Conservation (phyloP, 2,329 filamentous ascomycete genomes). For the Paecilomyces niveus region DNA sequence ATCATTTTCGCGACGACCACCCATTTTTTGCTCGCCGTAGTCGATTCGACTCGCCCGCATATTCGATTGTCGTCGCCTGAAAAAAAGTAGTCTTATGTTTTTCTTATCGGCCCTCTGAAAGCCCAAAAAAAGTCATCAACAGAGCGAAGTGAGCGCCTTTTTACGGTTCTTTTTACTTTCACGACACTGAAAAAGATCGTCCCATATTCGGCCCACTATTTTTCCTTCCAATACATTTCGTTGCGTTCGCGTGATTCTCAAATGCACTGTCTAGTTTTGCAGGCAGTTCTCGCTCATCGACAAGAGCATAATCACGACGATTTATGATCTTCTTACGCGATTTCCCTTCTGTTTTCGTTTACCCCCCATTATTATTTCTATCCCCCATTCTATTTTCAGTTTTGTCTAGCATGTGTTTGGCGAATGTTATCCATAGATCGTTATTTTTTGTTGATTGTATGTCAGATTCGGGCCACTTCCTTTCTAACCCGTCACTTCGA, state of each 20-base stretch:
- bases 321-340: constrained; percentile 14
- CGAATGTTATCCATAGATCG: constrained; percentile 32
- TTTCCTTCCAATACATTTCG: constrained; percentile 6
- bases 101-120: not conserved
- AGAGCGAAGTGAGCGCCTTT: not conserved
- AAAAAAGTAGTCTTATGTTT: not conserved
- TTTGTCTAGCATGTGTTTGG: constrained; percentile 15
- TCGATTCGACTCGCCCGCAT: not conserved
- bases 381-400: constrained; percentile 17
- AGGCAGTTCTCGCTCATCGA: constrained; percentile 6
- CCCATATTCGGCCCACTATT: not conserved
- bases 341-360: constrained; percentile 12
- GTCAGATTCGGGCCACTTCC: constrained; percentile 24
- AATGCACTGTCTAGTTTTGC: constrained; percentile 1
- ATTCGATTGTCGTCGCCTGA: not conserved
- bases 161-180: not conserved
- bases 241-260: not conserved
- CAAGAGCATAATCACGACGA: constrained; percentile 15
- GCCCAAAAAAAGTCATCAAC: not conserved
- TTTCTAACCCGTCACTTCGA: constrained; percentile 9
- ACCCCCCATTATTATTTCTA: constrained; percentile 6
- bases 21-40: not conserved
- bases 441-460: constrained; percentile 17
- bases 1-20: not conserved
- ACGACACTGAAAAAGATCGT: not conserved